Evolutionary conservation across 225 moss, liverwort and hornwort genomes (phyloP), one percentile per base, ranked within the genome.

Genomic region (Pseudoscleropodium purum): DNA sequence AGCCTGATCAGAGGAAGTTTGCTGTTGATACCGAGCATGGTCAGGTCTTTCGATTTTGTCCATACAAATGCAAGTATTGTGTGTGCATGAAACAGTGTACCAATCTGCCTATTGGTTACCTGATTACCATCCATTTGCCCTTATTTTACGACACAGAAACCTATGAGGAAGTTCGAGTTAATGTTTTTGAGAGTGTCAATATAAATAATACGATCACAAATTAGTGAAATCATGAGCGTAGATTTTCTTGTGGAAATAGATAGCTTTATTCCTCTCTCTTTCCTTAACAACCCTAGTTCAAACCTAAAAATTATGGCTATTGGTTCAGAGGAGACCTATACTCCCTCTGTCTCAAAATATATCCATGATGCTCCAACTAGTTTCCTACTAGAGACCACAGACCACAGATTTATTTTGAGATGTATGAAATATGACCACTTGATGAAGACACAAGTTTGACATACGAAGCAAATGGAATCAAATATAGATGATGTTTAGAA

Each of bases 11-110:
- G 83, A 70, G 51, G 82, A 24, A 87, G 86, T 86, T 89, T 88
- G 86, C 25, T 66, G 49, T 76, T 88, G 88, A 88, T 52, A 80
- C 80, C 88, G 74, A 82, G 47, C 27, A 52, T 83, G 87, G 82
- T 82, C 60, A 13, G 51, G 36, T 62, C 36, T 68, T 45, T 60
- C 87, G 87, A 82, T 85, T 93, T 93, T 87, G 89, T 88, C 36
- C 65, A 84, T 82, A 57, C 86, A 65, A 79, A 45, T 8, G 45
- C 45, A 45, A 8, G 88, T 54, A 52, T n/a, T 57, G 86, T 86
- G 14, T 86, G 14, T 70, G 56, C 67, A 85, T 68, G 62, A 81
- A 45, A 64, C 67, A 37, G 68, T 10, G 76, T 72, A 49, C 54
- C 15, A 37, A 57, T 59, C 23, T 82, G 60, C 56, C 27, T 23